A percentile compares a stretch with the other conserved stretches of the same genome.
Conservation (phyloP, 768 basidiomycete species). For the Phylloporus sp. region DNA sequence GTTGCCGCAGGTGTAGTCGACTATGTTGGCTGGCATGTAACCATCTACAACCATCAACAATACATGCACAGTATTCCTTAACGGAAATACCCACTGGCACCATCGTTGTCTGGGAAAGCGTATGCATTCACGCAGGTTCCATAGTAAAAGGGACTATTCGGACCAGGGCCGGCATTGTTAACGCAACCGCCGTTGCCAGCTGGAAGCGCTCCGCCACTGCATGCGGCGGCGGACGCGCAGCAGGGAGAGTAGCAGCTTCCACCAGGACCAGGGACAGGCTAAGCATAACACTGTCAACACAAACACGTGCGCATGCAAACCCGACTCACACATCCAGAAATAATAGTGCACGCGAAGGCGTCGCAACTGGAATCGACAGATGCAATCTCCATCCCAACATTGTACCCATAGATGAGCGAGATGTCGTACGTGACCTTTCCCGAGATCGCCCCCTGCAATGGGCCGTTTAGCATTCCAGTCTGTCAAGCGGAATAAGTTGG, state of each 20-base stretch:
- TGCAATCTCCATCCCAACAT: too few species aligned
- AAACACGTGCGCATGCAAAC: not conserved
- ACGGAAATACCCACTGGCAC: too few species aligned
- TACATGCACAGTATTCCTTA: too few species aligned
- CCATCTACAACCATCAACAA: too few species aligned
- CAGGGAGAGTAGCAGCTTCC: too few species aligned
- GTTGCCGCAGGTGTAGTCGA: slow-evolving; percentile 14
- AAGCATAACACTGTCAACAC: not conserved
- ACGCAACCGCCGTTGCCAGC: not conserved
- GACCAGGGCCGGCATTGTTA: not conserved
- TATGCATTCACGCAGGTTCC: not conserved
- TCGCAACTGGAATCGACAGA: slow-evolving; percentile 11
- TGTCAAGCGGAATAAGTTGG: too few species aligned
- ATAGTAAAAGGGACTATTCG: not conserved
- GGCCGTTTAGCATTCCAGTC: too few species aligned
- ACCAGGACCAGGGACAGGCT: not conserved
- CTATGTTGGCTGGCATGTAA: slow-evolving; percentile 17
- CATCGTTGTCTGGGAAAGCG: too few species aligned
- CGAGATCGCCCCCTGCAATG: too few species aligned
- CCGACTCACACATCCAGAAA: slow-evolving; percentile 12
- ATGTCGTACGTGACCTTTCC: too few species aligned
- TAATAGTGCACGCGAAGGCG: slow-evolving; percentile 17
- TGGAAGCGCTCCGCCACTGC: not conserved
- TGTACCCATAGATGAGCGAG: too few species aligned
- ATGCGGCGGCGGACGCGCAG: not conserved